Conservation (phyloP, 179 eudicot species). For the Spergularia azorica region DNA sequence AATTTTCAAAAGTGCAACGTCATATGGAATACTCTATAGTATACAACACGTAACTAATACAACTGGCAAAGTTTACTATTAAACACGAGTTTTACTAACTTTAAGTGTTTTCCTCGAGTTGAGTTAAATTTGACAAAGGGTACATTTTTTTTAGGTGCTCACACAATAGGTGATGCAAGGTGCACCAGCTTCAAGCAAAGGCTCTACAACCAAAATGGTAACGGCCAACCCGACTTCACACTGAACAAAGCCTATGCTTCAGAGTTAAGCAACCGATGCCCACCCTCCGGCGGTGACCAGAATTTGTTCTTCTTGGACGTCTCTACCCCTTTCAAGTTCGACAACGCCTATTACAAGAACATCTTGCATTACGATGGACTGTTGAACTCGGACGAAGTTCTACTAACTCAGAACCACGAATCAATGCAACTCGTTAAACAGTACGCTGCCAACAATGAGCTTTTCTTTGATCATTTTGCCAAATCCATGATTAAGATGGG, state of each 20-base stretch:
- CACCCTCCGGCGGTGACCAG: slow-evolving; percentile 72
- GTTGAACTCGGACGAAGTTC: slow-evolving; percentile 64
- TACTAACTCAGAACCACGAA: slow-evolving; percentile 44
- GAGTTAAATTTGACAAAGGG: too few species aligned
- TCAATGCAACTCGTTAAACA: slow-evolving; percentile 64
- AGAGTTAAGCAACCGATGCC: slow-evolving; percentile 59
- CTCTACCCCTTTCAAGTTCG: slow-evolving; percentile 58
- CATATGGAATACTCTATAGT: background rate
- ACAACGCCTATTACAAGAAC: slow-evolving; percentile 72
- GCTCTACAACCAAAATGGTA: slow-evolving; percentile 65
- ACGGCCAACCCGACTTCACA: slow-evolving; percentile 53
- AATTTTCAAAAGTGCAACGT: too few species aligned
- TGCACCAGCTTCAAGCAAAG: slow-evolving; percentile 86
- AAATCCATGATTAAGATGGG: slow-evolving; percentile 87
- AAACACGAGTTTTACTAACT: background rate
- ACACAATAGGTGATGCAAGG: slow-evolving; percentile 79
- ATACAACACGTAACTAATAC: background rate
- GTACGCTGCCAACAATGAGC: slow-evolving; percentile 52
- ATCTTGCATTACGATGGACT: slow-evolving; percentile 58
- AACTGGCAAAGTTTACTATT: background rate
- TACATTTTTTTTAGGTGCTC: slow-evolving; percentile 49
- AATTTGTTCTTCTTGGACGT: slow-evolving; percentile 65
- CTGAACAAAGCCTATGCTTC: slow-evolving; percentile 52
- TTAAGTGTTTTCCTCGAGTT: too few species aligned
- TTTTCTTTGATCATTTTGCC: slow-evolving; percentile 78